Base-by-base conservation (phyloP, 78 protist species). In the Dictyostelium purpureum region DNA sequence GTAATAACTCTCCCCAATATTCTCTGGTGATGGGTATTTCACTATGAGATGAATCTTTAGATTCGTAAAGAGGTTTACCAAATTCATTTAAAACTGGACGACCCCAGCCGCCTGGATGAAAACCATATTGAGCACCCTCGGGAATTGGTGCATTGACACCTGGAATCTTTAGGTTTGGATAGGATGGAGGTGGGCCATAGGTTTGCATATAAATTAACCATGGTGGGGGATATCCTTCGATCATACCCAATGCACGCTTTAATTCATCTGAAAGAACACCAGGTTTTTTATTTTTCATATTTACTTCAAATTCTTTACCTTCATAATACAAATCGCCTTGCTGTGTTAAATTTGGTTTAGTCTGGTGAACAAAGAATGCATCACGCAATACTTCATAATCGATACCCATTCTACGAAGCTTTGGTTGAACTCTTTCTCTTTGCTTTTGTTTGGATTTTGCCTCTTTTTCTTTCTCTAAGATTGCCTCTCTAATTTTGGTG, bases 111-210 rank as follows among this genome's bases (percentile, higher is more conserved):
- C 99, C 99, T 0, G 95, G 88, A 49, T 78, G 94, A 47, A 69
- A 74, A 14, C 98, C 98, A 38, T 88, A 97, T 35, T 66, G 54
- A 0, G 99, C 98, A 28, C 99, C 99, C 45, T 67, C 81, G 0
- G 99, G 99, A 16, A 99, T 89, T 2, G 99, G 99, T 11, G 99
- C 99, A 59, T 98, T 99, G 16, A 99, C 96, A n/a, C 99, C 99
- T 0, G 99, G 99, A 14, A 99, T 90, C 28, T 94, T 93, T 31
- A 99, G 92, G 37, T 63, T 87, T 0, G 99, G 99, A 77, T 98
- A 99, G 6, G 99, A 79, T 7, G 99, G 99, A 6, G 99, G 99
- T 33, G 98, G 98, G 5, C 99, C 98, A 73, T 61, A 67, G 0
- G 95, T 77, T 94, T 99, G 99, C 99, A 98, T 98, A 95, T 94